Evolutionary conservation across 805 yeast species (phyloP), one percentile per base, ranked within the genome.

Genomic region (Suhomyces canberraensis): DNA sequence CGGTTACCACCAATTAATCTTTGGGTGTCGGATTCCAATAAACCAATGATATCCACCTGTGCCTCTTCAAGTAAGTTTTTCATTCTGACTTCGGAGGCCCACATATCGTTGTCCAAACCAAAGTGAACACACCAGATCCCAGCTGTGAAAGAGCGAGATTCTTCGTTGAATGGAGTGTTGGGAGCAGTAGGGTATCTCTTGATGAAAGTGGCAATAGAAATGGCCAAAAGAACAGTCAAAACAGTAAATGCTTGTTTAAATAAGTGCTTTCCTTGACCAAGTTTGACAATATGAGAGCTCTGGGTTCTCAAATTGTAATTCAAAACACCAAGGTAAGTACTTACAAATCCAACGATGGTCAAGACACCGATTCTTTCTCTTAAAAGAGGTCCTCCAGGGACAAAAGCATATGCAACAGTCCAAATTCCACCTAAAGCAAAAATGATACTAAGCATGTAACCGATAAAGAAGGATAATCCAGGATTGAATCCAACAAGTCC

Each of bases 81-180:
- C 96, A 93, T 91, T 47, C 97, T 76, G 29, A 78, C 80, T 62
- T 93, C 97, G 46, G 89, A 78, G 0, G 95, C 91, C 98, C 98
- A 93, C 93, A 93, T 84, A 56, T 89, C 96, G 60, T 93, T 93
- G 59, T 93, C 98, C 34, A 93, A 73, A 16, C 97, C 98, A 57
- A 93, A 93, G 65, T 93, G 98, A 46, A 93, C 82, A 16, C 98
- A 91, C 98, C 98, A 93, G 43, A 93, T 90, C 58, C 98, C 98
- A 2, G 97, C 90, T 1, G 96, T 89, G 50, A 93, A 76, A 4
- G 86, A 58, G 47, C 80, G 76, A 2, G 86, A 73, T n/a, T 71
- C 71, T 15, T 38, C 51, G 42, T 68, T 58, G 44, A 51, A 63
- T 22, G 73, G 73, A 22, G 81, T 84, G 49, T 76, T 74, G 3